Evolutionary conservation across 306 rosid genomes (phyloP), one percentile per base, ranked within the genome.

Genomic region (Malus sylvestris): DNA sequence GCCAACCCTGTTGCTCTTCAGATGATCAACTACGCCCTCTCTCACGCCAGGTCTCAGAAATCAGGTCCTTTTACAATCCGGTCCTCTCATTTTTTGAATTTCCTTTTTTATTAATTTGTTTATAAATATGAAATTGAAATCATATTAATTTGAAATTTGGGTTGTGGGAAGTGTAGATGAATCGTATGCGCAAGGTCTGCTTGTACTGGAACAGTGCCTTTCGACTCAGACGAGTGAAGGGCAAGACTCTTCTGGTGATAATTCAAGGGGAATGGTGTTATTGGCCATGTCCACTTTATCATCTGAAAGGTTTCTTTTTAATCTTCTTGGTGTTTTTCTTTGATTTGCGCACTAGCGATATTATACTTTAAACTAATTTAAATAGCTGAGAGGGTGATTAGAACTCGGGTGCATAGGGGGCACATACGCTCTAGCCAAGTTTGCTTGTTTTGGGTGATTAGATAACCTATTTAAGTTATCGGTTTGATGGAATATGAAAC

Each of bases 1-100:
- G 82, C 86, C 10, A 83, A 74, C 79, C 90, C 91, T 23, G 96
- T 90, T 70, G 82, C 90, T 67, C 55, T 86, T 81, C 87, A 82
- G 53, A 90, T 95, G 97, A 83, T 93, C 78, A 79, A 81, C 70
- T 95, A 95, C 74, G 98, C 97, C n/a, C 42, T 92, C 68, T 81
- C 83, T 59, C 90, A 83, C 68, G 95, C 97, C 59, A 88, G 97
- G 90, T 84, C 86, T 65, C 91, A 84, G 2, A 87, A 88, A 83
- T 88, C 97, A 85, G 96, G 99, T 92, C 62, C 69, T 35, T 60
- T 74, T 27, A 3, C 68, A 15, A 73, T 60, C 45, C 46, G 8
- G 29, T 61, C 20, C 4, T 33, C 20, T 42, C 45, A 62, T 45
- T 61, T 19, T 32, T 20, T 40, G 1, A 0, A 40, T 8, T 18